These are phyloP conservation scores for Letharia columbiana DNA, from an alignment of 495 filamentous ascomycete genomes.

Conservation along the genomic window DNA sequence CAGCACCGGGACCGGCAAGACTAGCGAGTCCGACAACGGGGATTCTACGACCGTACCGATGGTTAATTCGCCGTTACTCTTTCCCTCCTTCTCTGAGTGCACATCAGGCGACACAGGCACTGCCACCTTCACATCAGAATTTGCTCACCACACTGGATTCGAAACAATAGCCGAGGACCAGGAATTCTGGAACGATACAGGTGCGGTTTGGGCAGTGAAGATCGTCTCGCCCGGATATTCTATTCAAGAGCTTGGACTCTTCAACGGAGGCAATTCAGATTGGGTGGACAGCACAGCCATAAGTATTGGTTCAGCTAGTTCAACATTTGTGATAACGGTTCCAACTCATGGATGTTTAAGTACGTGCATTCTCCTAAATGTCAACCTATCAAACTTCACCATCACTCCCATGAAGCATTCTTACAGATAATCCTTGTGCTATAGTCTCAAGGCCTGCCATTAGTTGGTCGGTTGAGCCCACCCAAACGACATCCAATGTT, in stretches of 20 bases:
- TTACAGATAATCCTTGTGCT: neutral
- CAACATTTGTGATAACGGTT: neutral
- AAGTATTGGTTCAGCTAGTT: neutral
- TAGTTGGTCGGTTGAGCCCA: neutral
- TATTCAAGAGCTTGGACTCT: neutral
- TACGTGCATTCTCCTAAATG: neutral
- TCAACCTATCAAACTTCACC: neutral
- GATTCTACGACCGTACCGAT: neutral
- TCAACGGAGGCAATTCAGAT: too few relatives aligned
- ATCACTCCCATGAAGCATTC: neutral
- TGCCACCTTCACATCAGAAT: constrained; percentile 1
- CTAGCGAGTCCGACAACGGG: neutral
- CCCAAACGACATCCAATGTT: neutral
- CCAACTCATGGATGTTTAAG: neutral
- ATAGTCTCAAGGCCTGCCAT: neutral
- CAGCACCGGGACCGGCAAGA: neutral
- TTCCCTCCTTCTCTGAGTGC: neutral
- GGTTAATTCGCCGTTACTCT: neutral
- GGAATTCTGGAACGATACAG: neutral
- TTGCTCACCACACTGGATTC: neutral
- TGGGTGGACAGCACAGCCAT: neutral
- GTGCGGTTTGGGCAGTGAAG: neutral
- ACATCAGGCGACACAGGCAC: constrained; percentile 4
- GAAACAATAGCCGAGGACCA: neutral
- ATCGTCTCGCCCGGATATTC: neutral